Evolutionary conservation across 768 basidiomycete species (phyloP).

Genomic region (Leccinum uliginosum): DNA sequence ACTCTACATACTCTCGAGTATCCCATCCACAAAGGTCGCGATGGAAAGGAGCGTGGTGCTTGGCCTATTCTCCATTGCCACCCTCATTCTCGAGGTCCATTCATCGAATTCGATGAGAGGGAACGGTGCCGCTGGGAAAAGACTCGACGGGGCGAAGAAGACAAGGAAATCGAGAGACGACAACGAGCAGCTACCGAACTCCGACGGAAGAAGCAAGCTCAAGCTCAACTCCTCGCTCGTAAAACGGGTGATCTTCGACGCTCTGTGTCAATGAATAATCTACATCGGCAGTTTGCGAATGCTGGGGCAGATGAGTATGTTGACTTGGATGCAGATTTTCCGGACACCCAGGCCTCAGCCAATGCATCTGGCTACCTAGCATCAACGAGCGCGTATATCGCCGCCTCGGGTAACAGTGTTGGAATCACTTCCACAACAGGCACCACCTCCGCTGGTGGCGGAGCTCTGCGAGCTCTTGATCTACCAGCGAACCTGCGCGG

Average conservation of each 20-base stretch:
- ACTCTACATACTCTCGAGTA: slow-evolving; percentile 87
- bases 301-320: slow-evolving; percentile 38
- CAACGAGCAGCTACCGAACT: slow-evolving; percentile 25
- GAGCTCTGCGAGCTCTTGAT: slow-evolving; percentile 40
- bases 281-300: slow-evolving; percentile 51
- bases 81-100: slow-evolving; percentile 68
- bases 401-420: slow-evolving; percentile 95
- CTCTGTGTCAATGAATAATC: slow-evolving; percentile 70
- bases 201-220: slow-evolving; percentile 27
- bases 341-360: slow-evolving; percentile 44
- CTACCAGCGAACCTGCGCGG: slow-evolving; percentile 52
- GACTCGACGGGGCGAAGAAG: slow-evolving; percentile 37
- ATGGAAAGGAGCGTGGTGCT: slow-evolving; percentile 48
- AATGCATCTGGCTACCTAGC: slow-evolving; percentile 70
- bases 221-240: slow-evolving; percentile 24
- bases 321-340: slow-evolving; percentile 38
- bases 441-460: slow-evolving; percentile 66
- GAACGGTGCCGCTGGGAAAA: slow-evolving; percentile 68
- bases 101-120: slow-evolving; percentile 68
- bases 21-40: slow-evolving; percentile 47
- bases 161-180: slow-evolving; percentile 32
- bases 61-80: slow-evolving; percentile 88
- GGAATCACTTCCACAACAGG: slow-evolving; percentile 87
- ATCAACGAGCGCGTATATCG: slow-evolving; percentile 63
- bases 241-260: slow-evolving; percentile 60